A percentile compares a stretch with the other conserved stretches of the same genome.
phyloP scores from a whole-genome alignment of 768 basidiomycete species.

The Tricholoma sp. region DNA sequence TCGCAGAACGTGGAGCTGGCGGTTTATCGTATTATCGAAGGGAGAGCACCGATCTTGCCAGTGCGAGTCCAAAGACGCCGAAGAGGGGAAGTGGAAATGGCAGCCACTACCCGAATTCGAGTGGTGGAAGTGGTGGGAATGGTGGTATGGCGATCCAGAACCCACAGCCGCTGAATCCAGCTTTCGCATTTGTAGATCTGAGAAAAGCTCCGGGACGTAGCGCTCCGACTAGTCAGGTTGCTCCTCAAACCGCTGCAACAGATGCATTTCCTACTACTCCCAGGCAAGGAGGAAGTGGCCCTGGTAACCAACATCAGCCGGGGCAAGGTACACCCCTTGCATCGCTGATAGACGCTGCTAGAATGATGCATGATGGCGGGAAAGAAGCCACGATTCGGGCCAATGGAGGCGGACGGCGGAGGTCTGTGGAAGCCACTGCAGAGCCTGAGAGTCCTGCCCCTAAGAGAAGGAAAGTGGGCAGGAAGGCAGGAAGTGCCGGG shows the following conservation, averaged over 20 bases:
- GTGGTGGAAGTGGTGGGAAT: background rate
- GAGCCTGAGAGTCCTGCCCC: slow-evolving; percentile 30
- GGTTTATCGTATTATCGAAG: slow-evolving; percentile 16
- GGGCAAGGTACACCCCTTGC: slow-evolving; percentile 41
- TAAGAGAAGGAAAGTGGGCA: slow-evolving; percentile 26
- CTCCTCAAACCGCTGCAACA: background rate
- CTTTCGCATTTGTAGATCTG: background rate
- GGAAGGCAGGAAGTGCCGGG: background rate
- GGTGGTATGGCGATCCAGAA: slow-evolving; percentile 8
- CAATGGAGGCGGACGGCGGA: slow-evolving; percentile 24
- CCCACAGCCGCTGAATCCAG: slow-evolving; percentile 19
- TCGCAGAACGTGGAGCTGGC: slow-evolving; percentile 13
- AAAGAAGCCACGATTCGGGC: slow-evolving; percentile 15
- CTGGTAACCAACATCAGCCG: slow-evolving; percentile 8
- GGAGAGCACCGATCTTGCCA: slow-evolving; percentile 5
- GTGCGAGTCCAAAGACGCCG: slow-evolving; percentile 14
- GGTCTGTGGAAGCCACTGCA: slow-evolving; percentile 19
- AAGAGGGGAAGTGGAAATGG: slow-evolving; percentile 4
- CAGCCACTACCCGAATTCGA: slow-evolving; percentile 3
- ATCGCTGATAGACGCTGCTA: slow-evolving; percentile 54
- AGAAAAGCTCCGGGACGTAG: slow-evolving; percentile 1
- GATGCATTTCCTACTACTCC: slow-evolving; percentile 12
- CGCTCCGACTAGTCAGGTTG: background rate
- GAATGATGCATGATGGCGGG: slow-evolving; percentile 41
- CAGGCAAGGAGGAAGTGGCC: slow-evolving; percentile 5